Base-by-base conservation (phyloP, 495 filamentous ascomycete species). In the Tuber brumale region DNA sequence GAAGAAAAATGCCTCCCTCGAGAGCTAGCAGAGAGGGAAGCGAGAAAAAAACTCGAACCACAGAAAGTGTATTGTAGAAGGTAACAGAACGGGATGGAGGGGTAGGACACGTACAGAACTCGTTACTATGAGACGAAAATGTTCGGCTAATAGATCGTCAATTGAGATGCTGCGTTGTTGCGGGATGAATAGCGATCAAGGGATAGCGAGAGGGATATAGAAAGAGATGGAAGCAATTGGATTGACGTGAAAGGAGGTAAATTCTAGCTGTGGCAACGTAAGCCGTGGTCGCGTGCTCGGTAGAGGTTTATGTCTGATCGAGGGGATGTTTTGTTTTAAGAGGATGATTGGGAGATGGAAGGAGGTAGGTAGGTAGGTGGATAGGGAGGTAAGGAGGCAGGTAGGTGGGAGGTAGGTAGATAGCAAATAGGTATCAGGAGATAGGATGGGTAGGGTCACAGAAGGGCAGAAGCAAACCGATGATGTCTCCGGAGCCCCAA, bases 231-330 rank as follows among this genome's bases (percentile, higher is more conserved):
- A 74, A 61, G 19, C 61, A 46, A 72, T 27, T 78, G 76, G 48
- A 61, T 48, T 75, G 41, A 75, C 46, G 46, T 75, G 70, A 73
- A 71, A 44, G 45, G 72, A 79, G 46, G 61, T 57, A 21, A 12
- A 48, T 66, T 43, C 69, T 73, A 66, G 70, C 70, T 75, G n/a
- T 51, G 70, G 66, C 48, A 70, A 41, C 45, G 72, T 61, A 57
- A 61, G 74, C 69, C 75, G 44, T 80, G 73, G 73, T 76, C 70
- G 76, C 61, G 77, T 75, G 70, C 72, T 70, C 42, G 70, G 27
- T 35, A 66, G 57, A 66, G 57, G 57, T 66, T 35, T 66, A 66
- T 66, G 14, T 66, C 57, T 66, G 10, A 66, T 19, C 27, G 57
- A 66, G 57, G 57, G 27, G 57, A 12, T 66, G 5, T 66, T 35